Conservation (phyloP, 371 early-diverging fungal genomes). For the Mucor circinelloides region DNA sequence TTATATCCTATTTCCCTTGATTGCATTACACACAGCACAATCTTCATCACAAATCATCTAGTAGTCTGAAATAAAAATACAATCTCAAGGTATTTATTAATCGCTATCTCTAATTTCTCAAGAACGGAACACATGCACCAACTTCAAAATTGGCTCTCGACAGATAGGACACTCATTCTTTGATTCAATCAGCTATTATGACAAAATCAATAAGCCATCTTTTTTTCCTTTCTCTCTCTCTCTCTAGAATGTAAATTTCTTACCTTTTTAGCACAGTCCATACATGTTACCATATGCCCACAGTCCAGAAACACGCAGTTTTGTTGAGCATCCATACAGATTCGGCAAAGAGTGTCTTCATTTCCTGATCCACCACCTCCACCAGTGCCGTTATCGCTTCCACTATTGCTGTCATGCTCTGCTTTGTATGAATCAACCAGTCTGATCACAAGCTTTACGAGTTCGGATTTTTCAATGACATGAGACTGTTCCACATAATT, state of each 20-base stretch:
- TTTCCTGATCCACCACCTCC: neutral
- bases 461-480: constrained; percentile 57
- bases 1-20: neutral
- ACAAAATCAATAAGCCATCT: neutral
- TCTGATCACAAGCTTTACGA: constrained; percentile 47
- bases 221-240: neutral
- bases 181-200: constrained; percentile 45
- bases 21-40: neutral
- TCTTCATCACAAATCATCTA: neutral
- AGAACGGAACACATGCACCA: constrained; percentile 54
- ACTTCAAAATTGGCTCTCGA: constrained; percentile 53
- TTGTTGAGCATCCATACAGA: constrained; percentile 63
- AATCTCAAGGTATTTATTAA: neutral
- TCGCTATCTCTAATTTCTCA: neutral
- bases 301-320: constrained; percentile 64
- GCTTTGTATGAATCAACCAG: constrained; percentile 45
- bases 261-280: constrained; percentile 64
- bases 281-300: constrained; percentile 67
- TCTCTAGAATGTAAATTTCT: neutral
- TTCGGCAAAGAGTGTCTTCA: constrained; percentile 55
- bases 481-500: constrained; percentile 54
- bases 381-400: neutral
- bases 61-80: neutral
- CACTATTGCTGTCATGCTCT: constrained; percentile 8
- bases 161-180: constrained; percentile 70